Evolutionary conservation across 2,329 filamentous ascomycete species (phyloP).

Genomic region (Zasmidium angulare): DNA sequence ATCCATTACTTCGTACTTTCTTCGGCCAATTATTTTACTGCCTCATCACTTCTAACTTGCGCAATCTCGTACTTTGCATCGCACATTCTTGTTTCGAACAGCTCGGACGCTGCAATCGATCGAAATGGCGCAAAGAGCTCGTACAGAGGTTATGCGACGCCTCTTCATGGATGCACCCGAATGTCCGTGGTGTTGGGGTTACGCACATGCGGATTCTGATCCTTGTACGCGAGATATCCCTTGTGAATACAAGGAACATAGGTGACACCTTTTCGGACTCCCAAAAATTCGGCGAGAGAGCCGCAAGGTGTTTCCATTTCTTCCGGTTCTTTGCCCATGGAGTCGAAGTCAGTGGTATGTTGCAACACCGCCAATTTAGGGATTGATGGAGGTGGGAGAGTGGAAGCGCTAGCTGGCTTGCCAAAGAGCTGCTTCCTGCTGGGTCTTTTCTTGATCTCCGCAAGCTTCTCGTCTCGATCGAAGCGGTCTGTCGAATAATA

Average conservation of each 20-base stretch:
- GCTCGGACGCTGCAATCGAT: neutral
- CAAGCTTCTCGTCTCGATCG: constrained; percentile 56
- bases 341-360: neutral
- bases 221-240: neutral
- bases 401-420: constrained; percentile 14
- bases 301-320: neutral
- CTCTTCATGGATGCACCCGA: neutral
- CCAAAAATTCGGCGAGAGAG: neutral
- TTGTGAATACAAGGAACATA: neutral
- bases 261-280: neutral
- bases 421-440: constrained; percentile 37
- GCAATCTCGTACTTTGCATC: neutral
- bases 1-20: neutral
- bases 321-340: neutral
- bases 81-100: too few relatives aligned
- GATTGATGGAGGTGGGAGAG: neutral
- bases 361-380: neutral
- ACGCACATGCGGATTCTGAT: neutral
- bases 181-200: neutral
- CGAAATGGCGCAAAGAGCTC: neutral
- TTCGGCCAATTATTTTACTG: neutral
- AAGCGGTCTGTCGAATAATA: constrained; percentile 16
- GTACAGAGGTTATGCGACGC: too few relatives aligned
- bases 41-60: neutral
- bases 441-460: constrained; percentile 48